Conservation (phyloP, 2,329 filamentous ascomycete species). For the Hypoxylon sp. region DNA sequence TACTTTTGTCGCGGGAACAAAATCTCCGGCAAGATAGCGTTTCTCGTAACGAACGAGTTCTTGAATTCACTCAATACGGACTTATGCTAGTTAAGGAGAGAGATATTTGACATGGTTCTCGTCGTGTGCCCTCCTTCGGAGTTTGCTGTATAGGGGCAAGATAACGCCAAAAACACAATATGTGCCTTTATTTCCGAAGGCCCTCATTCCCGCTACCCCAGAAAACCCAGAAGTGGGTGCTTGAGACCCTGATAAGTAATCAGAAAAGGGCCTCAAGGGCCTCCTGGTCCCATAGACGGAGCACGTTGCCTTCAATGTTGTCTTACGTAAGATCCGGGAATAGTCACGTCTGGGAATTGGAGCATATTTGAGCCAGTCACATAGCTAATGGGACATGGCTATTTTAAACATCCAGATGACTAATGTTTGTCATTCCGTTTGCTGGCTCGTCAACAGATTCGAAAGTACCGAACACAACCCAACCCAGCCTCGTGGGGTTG, state of each 20-base stretch:
- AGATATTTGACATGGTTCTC: background rate
- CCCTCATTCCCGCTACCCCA: constrained; percentile 15
- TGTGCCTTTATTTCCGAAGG: constrained; percentile 11
- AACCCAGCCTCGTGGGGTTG: constrained; percentile 21
- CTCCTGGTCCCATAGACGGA: constrained; percentile 1
- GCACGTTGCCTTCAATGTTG: background rate
- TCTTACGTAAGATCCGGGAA: constrained; percentile 43
- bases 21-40: constrained; percentile 6
- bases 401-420: constrained; percentile 28
- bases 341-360: constrained; percentile 20
- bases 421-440: constrained; percentile 19
- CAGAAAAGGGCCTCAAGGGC: background rate
- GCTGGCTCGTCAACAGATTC: constrained; percentile 4
- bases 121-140: constrained; percentile 1
- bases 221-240: constrained; percentile 10
- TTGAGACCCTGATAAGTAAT: constrained; percentile 12
- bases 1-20: background rate
- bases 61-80: background rate
- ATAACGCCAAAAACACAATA: constrained; percentile 20
- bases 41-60: background rate
- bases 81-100: constrained; percentile 1
- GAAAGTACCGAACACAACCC: constrained; percentile 12
- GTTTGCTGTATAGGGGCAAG: constrained; percentile 2
- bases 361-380: constrained; percentile 4
- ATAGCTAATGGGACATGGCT: constrained; percentile 11